Percentiles rank a stretch among this genome's conserved stretches.
Evolutionary conservation across 176 grass and related monocot species (phyloP).

Genomic region (Bothriochloa decipiens): DNA sequence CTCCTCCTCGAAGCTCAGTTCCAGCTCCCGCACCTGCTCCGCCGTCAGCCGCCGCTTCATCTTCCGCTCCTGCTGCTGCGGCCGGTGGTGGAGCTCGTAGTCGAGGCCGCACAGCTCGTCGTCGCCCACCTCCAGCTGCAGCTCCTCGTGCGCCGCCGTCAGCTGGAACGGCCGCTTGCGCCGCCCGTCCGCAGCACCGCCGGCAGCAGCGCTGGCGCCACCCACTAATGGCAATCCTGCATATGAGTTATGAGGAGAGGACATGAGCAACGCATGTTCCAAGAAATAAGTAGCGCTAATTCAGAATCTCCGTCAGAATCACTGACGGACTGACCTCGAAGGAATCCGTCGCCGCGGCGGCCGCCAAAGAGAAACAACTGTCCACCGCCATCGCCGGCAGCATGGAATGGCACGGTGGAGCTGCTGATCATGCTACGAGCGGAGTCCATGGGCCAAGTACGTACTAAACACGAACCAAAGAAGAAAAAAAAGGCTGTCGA

Average conservation of each 20-base stretch:
- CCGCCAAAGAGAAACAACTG: slow-evolving; percentile 71
- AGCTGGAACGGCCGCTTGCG: slow-evolving; percentile 62
- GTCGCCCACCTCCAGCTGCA: slow-evolving; percentile 49
- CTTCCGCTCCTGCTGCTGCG: slow-evolving; percentile 46
- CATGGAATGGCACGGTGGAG: slow-evolving; percentile 30
- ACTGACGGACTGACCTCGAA: slow-evolving; percentile 37
- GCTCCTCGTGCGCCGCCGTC: slow-evolving; percentile 47
- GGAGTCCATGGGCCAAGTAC: slow-evolving; percentile 46
- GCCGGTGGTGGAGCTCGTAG: slow-evolving; percentile 67
- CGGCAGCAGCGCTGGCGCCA: background rate
- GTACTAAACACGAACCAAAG: slow-evolving; percentile 17
- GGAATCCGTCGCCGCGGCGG: slow-evolving; percentile 34
- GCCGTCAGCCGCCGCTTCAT: slow-evolving; percentile 87
- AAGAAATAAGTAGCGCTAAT: background rate
- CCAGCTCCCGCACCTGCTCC: slow-evolving; percentile 76
- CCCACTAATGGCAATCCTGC: slow-evolving; percentile 36
- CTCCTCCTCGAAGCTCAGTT: slow-evolving; percentile 78
- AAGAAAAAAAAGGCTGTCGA: slow-evolving; percentile 16
- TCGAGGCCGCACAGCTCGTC: slow-evolving; percentile 33
- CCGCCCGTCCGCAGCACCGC: slow-evolving; percentile 43
- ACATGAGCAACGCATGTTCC: slow-evolving; percentile 11
- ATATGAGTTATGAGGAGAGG: background rate
- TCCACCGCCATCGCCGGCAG: slow-evolving; percentile 29
- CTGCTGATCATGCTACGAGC: slow-evolving; percentile 60
- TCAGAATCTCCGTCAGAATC: background rate